phyloP scores from a whole-genome alignment of 495 filamentous ascomycete genomes.

The Neurospora tetrasperma region DNA sequence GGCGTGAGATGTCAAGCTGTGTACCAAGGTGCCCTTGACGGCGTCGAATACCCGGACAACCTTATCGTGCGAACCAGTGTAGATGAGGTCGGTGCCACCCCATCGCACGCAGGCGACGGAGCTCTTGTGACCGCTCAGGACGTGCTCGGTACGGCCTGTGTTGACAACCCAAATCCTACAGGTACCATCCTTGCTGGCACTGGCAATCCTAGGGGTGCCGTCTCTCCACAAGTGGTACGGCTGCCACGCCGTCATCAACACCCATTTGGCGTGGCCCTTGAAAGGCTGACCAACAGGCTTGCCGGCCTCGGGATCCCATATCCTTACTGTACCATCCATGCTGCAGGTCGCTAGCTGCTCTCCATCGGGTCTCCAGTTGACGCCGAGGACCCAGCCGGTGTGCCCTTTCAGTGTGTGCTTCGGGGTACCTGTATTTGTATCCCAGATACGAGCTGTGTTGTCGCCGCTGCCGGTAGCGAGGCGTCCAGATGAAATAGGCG shows the following conservation, averaged over 20 bases:
- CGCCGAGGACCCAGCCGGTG: conserved; percentile 83
- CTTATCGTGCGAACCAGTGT: conserved; percentile 65
- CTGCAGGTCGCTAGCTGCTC: conserved; percentile 77
- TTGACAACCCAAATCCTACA: conserved; percentile 82
- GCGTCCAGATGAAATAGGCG: conserved; percentile 65
- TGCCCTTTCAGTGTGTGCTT: conserved; percentile 85
- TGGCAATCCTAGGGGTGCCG: conserved; percentile 70
- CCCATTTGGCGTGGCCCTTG: conserved; percentile 88
- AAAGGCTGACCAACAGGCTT: conserved; percentile 63
- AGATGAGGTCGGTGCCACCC: conserved; percentile 78
- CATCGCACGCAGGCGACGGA: conserved; percentile 86
- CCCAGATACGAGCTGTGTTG: conserved; percentile 86
- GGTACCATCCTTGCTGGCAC: conserved; percentile 83
- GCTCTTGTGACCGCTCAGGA: conserved; percentile 78
- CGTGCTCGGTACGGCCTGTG: conserved; percentile 64
- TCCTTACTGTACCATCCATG: conserved; percentile 83
- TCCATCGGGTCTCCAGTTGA: conserved; percentile 78
- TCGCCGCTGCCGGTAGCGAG: conserved; percentile 90
- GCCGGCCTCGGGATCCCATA: conserved; percentile 85
- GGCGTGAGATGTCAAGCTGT: conserved; percentile 71
- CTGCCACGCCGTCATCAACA: conserved; percentile 83
- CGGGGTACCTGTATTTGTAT: conserved; percentile 90
- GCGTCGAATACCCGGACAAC: conserved; percentile 88
- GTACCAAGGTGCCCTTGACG: conserved; percentile 62
- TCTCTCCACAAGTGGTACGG: conserved; percentile 77